These are phyloP conservation scores for Tephrocybe sp. DNA, from an alignment of 768 basidiomycete genomes.

Conservation along the genomic window DNA sequence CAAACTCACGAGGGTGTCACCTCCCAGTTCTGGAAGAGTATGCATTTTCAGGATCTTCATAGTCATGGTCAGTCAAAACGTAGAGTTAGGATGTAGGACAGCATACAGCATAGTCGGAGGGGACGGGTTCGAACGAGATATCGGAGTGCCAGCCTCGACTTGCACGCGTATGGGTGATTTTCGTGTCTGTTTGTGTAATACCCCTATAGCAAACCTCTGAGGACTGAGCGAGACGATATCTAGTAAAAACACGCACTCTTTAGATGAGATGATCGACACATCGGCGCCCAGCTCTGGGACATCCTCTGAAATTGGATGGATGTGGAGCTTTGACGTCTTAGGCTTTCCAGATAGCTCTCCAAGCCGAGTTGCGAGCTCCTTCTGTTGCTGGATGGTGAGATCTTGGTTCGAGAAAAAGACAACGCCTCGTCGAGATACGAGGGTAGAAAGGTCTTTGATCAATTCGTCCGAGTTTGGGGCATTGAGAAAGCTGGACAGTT, in stretches of 20 bases:
- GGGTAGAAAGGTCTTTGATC: too few species aligned
- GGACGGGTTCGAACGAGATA: conserved; percentile 59
- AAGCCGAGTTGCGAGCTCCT: conserved; percentile 42
- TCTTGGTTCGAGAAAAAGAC: conserved; percentile 39
- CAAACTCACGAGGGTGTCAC: conserved; percentile 38
- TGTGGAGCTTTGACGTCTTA: conserved; percentile 43
- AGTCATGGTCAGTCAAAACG: neutral
- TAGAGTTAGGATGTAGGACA: neutral
- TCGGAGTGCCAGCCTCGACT: conserved; percentile 52
- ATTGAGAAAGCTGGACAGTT: too few species aligned
- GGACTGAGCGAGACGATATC: neutral
- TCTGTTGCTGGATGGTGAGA: conserved; percentile 48
- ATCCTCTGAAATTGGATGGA: conserved; percentile 52
- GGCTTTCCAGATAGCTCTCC: conserved; percentile 51
- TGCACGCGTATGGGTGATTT: conserved; percentile 29
- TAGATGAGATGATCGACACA: conserved; percentile 49
- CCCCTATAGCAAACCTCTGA: conserved; percentile 26
- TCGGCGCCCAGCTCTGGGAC: conserved; percentile 50
- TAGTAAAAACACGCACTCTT: conserved; percentile 27
- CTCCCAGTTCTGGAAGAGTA: conserved; percentile 37
- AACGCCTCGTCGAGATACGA: too few species aligned
- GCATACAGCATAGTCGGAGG: conserved; percentile 52
- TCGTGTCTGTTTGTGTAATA: conserved; percentile 31
- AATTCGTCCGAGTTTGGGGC: too few species aligned
- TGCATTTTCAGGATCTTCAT: conserved; percentile 37